Evolutionary conservation across 2,329 filamentous ascomycete genomes (phyloP), one percentile per base, ranked within the genome.

Genomic region (Teratosphaeria nubilosa): DNA sequence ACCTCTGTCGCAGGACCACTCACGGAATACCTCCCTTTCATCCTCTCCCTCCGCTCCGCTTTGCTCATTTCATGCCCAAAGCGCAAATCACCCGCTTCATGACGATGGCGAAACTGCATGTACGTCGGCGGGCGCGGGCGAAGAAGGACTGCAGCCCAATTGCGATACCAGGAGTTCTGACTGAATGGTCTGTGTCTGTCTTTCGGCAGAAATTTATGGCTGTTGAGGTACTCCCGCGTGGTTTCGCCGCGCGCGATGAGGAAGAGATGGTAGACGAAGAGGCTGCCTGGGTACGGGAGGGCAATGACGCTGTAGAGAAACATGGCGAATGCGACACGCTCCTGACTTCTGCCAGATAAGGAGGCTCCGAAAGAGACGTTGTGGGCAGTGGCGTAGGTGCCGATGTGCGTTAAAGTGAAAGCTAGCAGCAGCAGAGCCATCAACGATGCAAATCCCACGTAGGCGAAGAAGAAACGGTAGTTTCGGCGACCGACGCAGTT

Each of bases 401-500:
- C 76, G 37, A 96, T 79, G 69, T 97, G 94, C 2, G 85, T 83
- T n/a, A 96, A 77, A 60, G 85, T 90, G 25, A 87, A 86, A 22
- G 80, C 89, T 31, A 94, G 77, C 52, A 97, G 80, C 67, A 88
- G 92, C 16, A 91, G 69, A 0, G 86, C 82, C 20, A 96, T 80
- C 34, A 96, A 64, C 0, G 90, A 90, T n/a, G 84, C 85, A 14
- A 86, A 85, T 56, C 84, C 84, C 63, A 99, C 86, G 73, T 96
- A 99, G 11, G 88, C 83, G 72, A 97, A 96, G 75, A 99, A 99
- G 74, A 92, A 97, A 63, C 94, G 90, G 76, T 99, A 99, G 76
- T 99, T 99, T 67, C 94, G 89, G 64, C 92, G 87, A 51, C 94
- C 94, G 54, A 99, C 87, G 67, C 94, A 99, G 73, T 99, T 99